Percentiles rank a stretch among this genome's conserved stretches.
These are phyloP conservation scores for Eutrema yunnanense DNA, from an alignment of 345 rosid genomes.

Conservation along the genomic window DNA sequence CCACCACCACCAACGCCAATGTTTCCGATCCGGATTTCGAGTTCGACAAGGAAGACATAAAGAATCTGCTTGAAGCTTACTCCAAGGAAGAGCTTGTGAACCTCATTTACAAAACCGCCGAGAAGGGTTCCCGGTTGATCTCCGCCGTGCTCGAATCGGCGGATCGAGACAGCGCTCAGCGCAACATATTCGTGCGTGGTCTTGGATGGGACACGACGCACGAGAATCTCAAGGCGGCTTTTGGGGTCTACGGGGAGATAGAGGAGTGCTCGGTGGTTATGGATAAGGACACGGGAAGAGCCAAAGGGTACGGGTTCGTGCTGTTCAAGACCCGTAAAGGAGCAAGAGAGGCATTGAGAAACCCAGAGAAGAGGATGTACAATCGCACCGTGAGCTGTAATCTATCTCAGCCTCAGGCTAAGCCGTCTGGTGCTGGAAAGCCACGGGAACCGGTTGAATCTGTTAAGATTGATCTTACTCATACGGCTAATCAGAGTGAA, in stretches of 20 bases:
- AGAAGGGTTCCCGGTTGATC: constrained; percentile 18
- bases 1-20: background rate
- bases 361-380: constrained; percentile 35
- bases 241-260: constrained; percentile 28
- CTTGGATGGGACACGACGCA: constrained; percentile 37
- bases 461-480: constrained; percentile 27
- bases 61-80: constrained; percentile 36
- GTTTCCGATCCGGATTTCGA: constrained; percentile 34
- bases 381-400: constrained; percentile 27
- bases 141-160: constrained; percentile 24
- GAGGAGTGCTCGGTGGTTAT: constrained; percentile 36
- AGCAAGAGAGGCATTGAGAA: constrained; percentile 31
- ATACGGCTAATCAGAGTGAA: constrained; percentile 23
- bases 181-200: constrained; percentile 40
- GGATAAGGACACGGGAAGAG: constrained; percentile 31
- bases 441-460: constrained; percentile 19
- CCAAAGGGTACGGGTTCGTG: constrained; percentile 37
- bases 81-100: constrained; percentile 44
- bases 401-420: constrained; percentile 17
- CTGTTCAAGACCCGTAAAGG: constrained; percentile 31
- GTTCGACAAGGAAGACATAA: constrained; percentile 23
- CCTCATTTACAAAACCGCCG: constrained; percentile 32
- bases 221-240: constrained; percentile 29
- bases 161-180: constrained; percentile 23
- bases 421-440: constrained; percentile 15